Base-by-base conservation (phyloP, 768 basidiomycete species). In the Piloderma croceum region DNA sequence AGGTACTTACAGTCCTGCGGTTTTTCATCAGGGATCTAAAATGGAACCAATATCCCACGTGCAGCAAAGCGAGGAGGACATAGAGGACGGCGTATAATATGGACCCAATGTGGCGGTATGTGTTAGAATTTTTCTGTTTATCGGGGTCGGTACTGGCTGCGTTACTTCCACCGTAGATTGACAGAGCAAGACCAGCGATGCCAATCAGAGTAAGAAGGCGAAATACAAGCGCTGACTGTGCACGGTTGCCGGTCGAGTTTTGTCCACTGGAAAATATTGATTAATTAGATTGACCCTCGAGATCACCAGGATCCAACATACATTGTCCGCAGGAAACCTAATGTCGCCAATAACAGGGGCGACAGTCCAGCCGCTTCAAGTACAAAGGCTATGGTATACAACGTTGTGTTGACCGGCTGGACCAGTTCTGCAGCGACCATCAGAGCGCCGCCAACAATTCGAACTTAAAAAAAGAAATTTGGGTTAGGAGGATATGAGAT, bases 391-490 rank as follows among this genome's bases (percentile, higher is more conserved):
- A 77, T 72, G 35, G 69, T 67, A 45, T 72, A 73, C 25, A 83
- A 48, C 34, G 69, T 69, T 24, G 49, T 50, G 29, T 72, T 69
- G 20, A 57, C 48, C 2, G 69, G 62, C 5, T 43, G 49, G 24
- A 64, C 46, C 24, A 67, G 42, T 54, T 83, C 73, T 20, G 67
- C 76, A 18, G 79, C 76, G 36, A 85, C 63, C 12, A 77, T 61
- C 21, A 83, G 57, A 13, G 73, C 71, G 22, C 74, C 78, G 11
- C 73, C 75, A 7, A 78, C 62, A 31, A 82, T 64, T 31, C 82
- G 74, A 34, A 70, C 83, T 84, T n/a, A n/a, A n/a, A n/a, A n/a
- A n/a, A n/a, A n/a, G n/a, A n/a, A n/a, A n/a, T n/a, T n/a, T n/a
- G n/a, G n/a, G n/a, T n/a, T n/a, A n/a, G n/a, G n/a, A n/a, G n/a